Conservation (phyloP, 1,284 basidiomycete genomes). For the Ceratobasidium papillatum region DNA sequence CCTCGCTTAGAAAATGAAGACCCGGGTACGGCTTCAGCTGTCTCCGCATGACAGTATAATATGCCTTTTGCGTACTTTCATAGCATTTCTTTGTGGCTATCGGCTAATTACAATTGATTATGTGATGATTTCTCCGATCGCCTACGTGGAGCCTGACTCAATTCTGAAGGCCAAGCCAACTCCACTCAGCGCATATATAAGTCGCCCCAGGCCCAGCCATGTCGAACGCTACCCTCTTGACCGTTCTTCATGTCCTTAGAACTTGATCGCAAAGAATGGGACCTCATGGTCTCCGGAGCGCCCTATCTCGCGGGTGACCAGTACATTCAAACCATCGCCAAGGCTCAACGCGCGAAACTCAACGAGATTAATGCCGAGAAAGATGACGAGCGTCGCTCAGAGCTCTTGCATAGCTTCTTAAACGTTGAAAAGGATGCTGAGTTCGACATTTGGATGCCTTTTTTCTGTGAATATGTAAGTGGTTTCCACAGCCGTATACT, state of each 20-base stretch:
- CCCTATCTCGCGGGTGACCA: constrained; percentile 49
- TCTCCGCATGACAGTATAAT: neutral
- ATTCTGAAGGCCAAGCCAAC: neutral
- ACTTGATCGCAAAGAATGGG: constrained; percentile 43
- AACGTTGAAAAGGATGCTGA: constrained; percentile 42
- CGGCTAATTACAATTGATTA: neutral
- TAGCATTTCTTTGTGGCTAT: constrained; percentile 1
- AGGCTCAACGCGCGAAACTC: constrained; percentile 42
- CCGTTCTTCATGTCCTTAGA: neutral
- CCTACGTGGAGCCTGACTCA: neutral
- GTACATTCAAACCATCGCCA: constrained; percentile 48
- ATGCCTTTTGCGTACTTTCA: neutral
- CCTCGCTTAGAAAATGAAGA: neutral
- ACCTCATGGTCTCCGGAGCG: constrained; percentile 48
- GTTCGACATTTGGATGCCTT: constrained; percentile 45
- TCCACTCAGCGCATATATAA: neutral
- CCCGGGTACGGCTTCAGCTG: neutral
- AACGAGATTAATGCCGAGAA: constrained; percentile 46
- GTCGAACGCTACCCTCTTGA: neutral
- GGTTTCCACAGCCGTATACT: neutral
- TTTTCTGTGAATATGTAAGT: constrained; percentile 52
- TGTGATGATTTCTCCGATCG: neutral
- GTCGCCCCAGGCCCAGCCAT: neutral
- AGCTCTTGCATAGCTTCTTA: constrained; percentile 46
- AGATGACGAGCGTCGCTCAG: constrained; percentile 45